Base-by-base conservation (phyloP, 2,329 filamentous ascomycete species). In the Aspergillus japonicus region DNA sequence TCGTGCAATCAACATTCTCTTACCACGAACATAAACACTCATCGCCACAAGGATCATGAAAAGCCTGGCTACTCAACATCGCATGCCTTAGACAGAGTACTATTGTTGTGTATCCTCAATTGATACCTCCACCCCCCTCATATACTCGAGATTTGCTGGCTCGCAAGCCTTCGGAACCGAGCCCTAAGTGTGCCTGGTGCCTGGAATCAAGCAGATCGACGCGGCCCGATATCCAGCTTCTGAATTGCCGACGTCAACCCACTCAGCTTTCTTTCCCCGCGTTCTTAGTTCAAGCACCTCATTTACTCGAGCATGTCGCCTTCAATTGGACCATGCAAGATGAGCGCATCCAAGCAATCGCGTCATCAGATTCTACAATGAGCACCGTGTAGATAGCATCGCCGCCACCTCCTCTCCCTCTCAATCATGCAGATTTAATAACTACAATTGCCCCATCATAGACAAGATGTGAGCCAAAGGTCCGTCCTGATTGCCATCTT, bases 361-460 rank as follows among this genome's bases (percentile, higher is more conserved):
- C 56, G 50, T 51, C 56, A 58, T 58, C 47, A 44, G 19, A 35
- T 35, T 26, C 47, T 31, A 21, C 51, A 53, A 58, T 58, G 56
- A 58, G 56, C 56, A 58, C 26, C 50, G 26, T 50, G 14, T 11
- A 29, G 16, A 47, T 54, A 54, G 33, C 56, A 58, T 51, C 33
- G 11, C 21, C 33, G 23, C 42, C 26, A 11, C 3, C 10, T n/a
- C 50, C 19, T 8, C 21, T 16, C 14, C 19, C 23, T 6, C 7
- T 29, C 26, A 10, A 6, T 8, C 5, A 21, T 2, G 26, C 2
- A 16, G 12, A 33, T 55, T 29, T 47, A 47, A 55, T 47, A 48
- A 12, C 44, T 23, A 11, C 10, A 33, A 10, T 2, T 19, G 39
- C 39, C n/a, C 39, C 39, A 44, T 7, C 3, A 19, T 44, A n/a